These are phyloP conservation scores for Mortierella alpina DNA, from an alignment of 192 early-diverging fungal species.

Conservation along the genomic window DNA sequence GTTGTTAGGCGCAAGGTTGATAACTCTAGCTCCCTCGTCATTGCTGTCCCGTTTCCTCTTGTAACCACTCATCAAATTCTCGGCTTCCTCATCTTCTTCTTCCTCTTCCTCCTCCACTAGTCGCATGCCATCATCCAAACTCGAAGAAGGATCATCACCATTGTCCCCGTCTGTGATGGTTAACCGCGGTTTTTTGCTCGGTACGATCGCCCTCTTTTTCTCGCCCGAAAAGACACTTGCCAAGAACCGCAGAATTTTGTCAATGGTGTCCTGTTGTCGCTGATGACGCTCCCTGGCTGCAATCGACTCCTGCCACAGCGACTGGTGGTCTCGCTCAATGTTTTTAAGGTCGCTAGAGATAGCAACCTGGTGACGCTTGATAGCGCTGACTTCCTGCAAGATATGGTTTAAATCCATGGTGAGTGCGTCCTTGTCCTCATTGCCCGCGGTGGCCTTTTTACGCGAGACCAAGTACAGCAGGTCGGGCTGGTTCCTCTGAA, in stretches of 20 bases:
- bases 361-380: slow-evolving; percentile 90
- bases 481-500: slow-evolving; percentile 89
- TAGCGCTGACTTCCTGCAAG: slow-evolving; percentile 84
- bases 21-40: not conserved
- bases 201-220: slow-evolving; percentile 60
- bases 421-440: slow-evolving; percentile 54
- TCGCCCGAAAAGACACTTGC: slow-evolving; percentile 83
- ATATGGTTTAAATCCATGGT: slow-evolving; percentile 64
- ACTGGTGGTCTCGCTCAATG: slow-evolving; percentile 90
- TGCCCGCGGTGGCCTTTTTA: slow-evolving; percentile 73
- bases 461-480: slow-evolving; percentile 87
- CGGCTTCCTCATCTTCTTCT: slow-evolving; percentile 23
- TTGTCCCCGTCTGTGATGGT: slow-evolving; percentile 43
- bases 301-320: slow-evolving; percentile 87
- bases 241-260: slow-evolving; percentile 93
- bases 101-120: slow-evolving; percentile 23
- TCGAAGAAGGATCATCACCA: not conserved
- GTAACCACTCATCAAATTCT: not conserved
- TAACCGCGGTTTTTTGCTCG: slow-evolving; percentile 56
- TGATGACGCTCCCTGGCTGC: slow-evolving; percentile 81
- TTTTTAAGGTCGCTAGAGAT: slow-evolving; percentile 88
- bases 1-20: not conserved
- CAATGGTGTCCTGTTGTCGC: slow-evolving; percentile 90
- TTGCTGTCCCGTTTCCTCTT: slow-evolving; percentile 25
- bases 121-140: slow-evolving; percentile 1